Percentiles rank a stretch among this genome's conserved stretches.
Conservation (phyloP, 2,329 filamentous ascomycete species). For the Hymenoscyphus scutula region DNA sequence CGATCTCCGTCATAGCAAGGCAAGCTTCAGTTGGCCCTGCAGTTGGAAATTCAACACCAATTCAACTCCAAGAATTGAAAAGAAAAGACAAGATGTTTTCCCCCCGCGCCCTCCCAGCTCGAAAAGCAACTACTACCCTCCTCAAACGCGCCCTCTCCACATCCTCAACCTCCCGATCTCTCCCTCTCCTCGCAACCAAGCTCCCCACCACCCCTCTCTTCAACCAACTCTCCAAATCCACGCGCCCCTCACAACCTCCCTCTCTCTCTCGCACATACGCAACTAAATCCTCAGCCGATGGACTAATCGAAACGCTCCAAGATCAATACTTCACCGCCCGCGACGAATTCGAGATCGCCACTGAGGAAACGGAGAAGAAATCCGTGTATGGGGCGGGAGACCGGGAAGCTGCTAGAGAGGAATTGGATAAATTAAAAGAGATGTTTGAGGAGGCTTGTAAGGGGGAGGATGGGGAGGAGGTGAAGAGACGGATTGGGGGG, state of each 20-base stretch:
- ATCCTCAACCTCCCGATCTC: background rate
- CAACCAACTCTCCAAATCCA: background rate
- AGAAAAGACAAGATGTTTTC: slow-evolving; percentile 23
- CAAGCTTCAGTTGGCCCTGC: background rate
- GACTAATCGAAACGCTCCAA: slow-evolving; percentile 28
- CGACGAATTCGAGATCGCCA: slow-evolving; percentile 50
- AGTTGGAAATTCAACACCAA: background rate
- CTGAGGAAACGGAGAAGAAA: slow-evolving; percentile 44
- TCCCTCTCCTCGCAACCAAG: slow-evolving; percentile 8
- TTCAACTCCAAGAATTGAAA: background rate
- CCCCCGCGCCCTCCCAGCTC: slow-evolving; percentile 19
- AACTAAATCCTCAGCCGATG: slow-evolving; percentile 25
- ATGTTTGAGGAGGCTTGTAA: slow-evolving; percentile 36
- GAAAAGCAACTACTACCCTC: slow-evolving; percentile 11
- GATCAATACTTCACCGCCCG: slow-evolving; percentile 43
- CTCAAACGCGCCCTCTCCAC: slow-evolving; percentile 19
- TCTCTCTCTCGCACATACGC: slow-evolving; percentile 14
- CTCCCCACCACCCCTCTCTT: slow-evolving; percentile 8
- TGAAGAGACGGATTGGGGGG: slow-evolving; percentile 43
- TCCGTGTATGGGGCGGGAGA: slow-evolving; percentile 47
- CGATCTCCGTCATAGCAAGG: background rate
- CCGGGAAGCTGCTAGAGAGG: slow-evolving; percentile 45
- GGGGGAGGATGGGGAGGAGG: slow-evolving; percentile 41
- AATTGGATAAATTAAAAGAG: slow-evolving; percentile 40
- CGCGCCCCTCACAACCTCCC: background rate